phyloP scores from a whole-genome alignment of 768 basidiomycete genomes.

The Lactarius hatsudake region DNA sequence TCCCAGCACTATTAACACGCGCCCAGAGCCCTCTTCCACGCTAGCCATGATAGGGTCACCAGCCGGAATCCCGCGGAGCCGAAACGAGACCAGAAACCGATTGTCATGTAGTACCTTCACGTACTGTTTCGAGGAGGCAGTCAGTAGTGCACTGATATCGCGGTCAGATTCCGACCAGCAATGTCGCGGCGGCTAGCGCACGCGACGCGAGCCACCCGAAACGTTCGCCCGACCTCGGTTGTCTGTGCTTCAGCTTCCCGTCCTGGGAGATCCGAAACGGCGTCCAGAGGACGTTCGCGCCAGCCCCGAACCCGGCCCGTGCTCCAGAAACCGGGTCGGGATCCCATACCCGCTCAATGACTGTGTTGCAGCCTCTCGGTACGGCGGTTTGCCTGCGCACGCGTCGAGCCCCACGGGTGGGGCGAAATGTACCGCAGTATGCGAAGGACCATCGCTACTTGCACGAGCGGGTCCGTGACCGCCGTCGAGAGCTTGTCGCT shows the following conservation, averaged over 20 bases:
- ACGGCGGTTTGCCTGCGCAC: slow-evolving; percentile 59
- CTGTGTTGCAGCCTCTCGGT: slow-evolving; percentile 43
- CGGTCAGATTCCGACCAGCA: slow-evolving; percentile 35
- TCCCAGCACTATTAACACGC: slow-evolving; percentile 38
- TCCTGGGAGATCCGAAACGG: slow-evolving; percentile 17
- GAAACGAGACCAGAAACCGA: slow-evolving; percentile 56
- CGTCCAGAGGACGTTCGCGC: slow-evolving; percentile 25
- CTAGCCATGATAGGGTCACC: slow-evolving; percentile 35
- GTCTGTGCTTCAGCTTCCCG: slow-evolving; percentile 5
- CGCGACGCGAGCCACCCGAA: slow-evolving; percentile 65
- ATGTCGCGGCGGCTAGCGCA: slow-evolving; percentile 42
- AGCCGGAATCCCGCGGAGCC: slow-evolving; percentile 43
- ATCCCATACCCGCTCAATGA: slow-evolving; percentile 50
- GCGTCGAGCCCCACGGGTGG: slow-evolving; percentile 70
- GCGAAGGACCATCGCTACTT: slow-evolving; percentile 35
- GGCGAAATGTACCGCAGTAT: slow-evolving; percentile 70
- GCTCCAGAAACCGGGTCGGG: slow-evolving; percentile 30
- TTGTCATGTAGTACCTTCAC: slow-evolving; percentile 57
- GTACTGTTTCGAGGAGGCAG: slow-evolving; percentile 24
- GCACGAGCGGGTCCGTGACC: slow-evolving; percentile 27
- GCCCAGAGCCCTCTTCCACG: slow-evolving; percentile 23
- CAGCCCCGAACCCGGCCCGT: slow-evolving; percentile 30
- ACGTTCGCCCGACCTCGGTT: slow-evolving; percentile 29
- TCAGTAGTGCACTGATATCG: slow-evolving; percentile 38
- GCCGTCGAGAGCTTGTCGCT: slow-evolving; percentile 14